Percentiles rank a stretch among this genome's conserved stretches.
These are phyloP conservation scores for Paramarasmius palmivorus DNA, from an alignment of 1,284 basidiomycete genomes.

Conservation along the genomic window DNA sequence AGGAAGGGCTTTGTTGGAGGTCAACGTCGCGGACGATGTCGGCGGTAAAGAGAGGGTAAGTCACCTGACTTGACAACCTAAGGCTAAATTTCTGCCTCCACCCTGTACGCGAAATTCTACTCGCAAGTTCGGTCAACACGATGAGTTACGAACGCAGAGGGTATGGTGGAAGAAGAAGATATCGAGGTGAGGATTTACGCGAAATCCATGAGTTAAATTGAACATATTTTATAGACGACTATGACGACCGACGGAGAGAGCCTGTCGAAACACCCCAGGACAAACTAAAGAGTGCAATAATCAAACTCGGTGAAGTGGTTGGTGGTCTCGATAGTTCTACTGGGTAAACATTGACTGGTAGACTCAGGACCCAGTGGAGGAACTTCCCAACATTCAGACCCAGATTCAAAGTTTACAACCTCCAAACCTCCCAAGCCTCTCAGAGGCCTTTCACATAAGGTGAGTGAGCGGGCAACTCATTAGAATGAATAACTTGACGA, in stretches of 20 bases:
- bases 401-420: conserved; percentile 65
- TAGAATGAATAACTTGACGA: neutral
- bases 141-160: conserved; percentile 4
- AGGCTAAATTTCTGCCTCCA: neutral
- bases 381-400: conserved; percentile 65
- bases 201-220: neutral
- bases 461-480: conserved; percentile 31
- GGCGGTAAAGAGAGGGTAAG: neutral
- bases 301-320: conserved; percentile 84
- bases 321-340: conserved; percentile 28
- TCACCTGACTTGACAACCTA: neutral
- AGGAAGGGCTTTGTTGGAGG: neutral
- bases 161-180: conserved; percentile 1
- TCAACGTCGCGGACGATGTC: neutral
- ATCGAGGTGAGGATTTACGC: neutral
- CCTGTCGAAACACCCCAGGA: conserved; percentile 71
- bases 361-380: conserved; percentile 65
- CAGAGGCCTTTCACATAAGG: conserved; percentile 80
- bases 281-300: conserved; percentile 66
- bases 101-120: neutral
- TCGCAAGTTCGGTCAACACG: neutral
- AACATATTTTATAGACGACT: conserved; percentile 45
- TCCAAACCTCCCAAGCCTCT: conserved; percentile 58
- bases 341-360: conserved; percentile 18
- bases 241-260: conserved; percentile 64